phyloP scores from a whole-genome alignment of 805 yeast genomes.

The Allodekkera sacchari region DNA sequence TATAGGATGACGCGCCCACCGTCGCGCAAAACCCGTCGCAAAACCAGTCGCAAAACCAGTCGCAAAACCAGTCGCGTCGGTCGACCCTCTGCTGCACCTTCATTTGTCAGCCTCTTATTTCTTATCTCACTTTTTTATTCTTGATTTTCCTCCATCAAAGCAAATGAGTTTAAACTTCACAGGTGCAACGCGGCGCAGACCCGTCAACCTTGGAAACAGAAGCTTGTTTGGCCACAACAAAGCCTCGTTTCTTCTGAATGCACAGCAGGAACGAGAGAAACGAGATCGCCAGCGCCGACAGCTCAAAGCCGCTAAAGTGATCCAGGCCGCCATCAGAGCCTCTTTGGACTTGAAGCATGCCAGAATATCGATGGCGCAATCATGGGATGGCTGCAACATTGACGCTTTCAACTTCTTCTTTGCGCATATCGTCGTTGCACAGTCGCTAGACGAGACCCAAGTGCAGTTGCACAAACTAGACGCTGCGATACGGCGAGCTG shows the following conservation, averaged over 20 bases:
- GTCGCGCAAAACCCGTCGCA: too few species aligned
- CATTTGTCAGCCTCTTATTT: too few species aligned
- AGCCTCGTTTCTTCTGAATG: constrained; percentile 45
- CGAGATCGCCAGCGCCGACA: constrained; percentile 50
- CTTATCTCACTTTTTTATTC: too few species aligned
- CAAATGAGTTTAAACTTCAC: constrained; percentile 25
- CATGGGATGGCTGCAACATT: constrained; percentile 18
- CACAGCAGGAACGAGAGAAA: constrained; percentile 55
- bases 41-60: too few species aligned
- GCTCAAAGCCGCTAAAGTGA: constrained; percentile 36
- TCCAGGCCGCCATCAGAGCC: constrained; percentile 44
- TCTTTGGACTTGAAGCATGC: constrained; percentile 25
- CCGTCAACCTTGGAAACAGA: constrained; percentile 43
- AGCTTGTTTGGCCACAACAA: constrained; percentile 23
- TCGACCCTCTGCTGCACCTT: too few species aligned
- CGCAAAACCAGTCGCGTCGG: too few species aligned
- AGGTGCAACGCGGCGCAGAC: constrained; percentile 24
- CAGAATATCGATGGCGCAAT: constrained; percentile 14
- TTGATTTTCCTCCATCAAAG: too few species aligned
- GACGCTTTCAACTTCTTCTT: constrained; percentile 25
- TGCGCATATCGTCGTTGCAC: constrained; percentile 9
- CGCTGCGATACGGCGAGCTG: background rate
- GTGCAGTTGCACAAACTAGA: constrained; percentile 5
- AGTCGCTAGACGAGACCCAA: constrained; percentile 3
- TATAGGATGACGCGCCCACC: too few species aligned